phyloP scores from a whole-genome alignment of 495 filamentous ascomycete species.

The Penicillium malachiteum region DNA sequence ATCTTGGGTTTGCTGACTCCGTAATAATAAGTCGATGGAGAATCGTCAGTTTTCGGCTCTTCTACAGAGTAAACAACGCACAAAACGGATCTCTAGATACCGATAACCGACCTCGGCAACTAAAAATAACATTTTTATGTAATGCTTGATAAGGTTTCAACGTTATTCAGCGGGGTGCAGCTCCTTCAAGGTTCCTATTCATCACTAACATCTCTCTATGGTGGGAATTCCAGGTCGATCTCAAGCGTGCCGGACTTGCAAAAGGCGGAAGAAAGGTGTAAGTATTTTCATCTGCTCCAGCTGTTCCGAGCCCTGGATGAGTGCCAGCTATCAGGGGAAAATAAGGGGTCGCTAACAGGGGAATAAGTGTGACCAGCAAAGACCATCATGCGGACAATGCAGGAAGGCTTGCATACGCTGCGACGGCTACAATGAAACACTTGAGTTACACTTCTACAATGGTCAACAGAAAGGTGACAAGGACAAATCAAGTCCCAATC shows the following conservation, averaged over 20 bases:
- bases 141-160: background rate
- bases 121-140: background rate
- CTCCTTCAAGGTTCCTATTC: no score
- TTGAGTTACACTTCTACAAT: constrained; percentile 3
- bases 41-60: no score
- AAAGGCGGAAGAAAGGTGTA: constrained; percentile 14
- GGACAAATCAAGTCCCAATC: no score
- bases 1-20: no score
- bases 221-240: constrained; percentile 11
- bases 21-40: no score
- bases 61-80: no score
- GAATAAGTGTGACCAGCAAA: constrained; percentile 5
- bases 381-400: constrained; percentile 10
- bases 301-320: background rate
- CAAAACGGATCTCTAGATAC: no score
- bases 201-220: constrained; percentile 2
- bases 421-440: constrained; percentile 1
- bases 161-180: no score
- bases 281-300: background rate
- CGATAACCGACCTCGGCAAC: no score
- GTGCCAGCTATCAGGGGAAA: background rate
- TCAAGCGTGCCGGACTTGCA: constrained; percentile 10
- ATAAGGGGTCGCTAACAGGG: background rate
- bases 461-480: background rate
- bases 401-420: constrained; percentile 11